Evolutionary conservation across 2,329 filamentous ascomycete genomes (phyloP), one percentile per base, ranked within the genome.

Genomic region (Colletotrichum scovillei): DNA sequence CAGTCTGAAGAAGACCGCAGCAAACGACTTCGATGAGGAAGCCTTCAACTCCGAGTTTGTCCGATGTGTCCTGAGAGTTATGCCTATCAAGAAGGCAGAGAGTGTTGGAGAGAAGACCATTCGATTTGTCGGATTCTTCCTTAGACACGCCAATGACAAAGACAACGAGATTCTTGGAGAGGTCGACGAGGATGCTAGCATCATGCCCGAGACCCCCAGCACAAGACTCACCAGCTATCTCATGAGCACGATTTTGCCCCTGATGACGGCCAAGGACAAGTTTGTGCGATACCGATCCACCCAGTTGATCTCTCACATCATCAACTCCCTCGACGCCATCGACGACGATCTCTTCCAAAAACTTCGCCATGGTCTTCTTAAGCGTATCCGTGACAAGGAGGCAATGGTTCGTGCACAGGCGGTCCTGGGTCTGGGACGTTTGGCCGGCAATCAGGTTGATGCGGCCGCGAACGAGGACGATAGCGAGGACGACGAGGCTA

Each of bases 51-150:
- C 88, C 32, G 96, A 99, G 81, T 91, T 98, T 70, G 89, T 92
- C 69, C 90, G 97, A 79, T 98, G 95, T 80, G 89, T 97, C 28
- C 82, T 97, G 77, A 90, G 95, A 68, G 89, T 96, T 63, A 90
- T 99, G 86, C 90, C 93, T 1, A 92, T 98, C 71, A 97, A 96
- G 87, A 98, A 98, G 87, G 93, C 94, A 49, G 97, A 99, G 84
- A 88, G 90, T 16, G 95, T 94, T 2, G 97, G 95, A 28, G 96
- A 98, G 81, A 92, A 94, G 78, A 89, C 93, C 19, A 90, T 98
- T 72, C 91, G 94, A 58, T 99, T 99, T 80, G 85, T 97, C 74
- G 95, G 94, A n/a, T 86, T 95, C 53, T 99, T 97, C 82, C 84
- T 99, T 78, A 92, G 92, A 75, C 90, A 95, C 79, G 88, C 90